Evolutionary conservation across 2,329 filamentous ascomycete genomes (phyloP).

Genomic region (Cryoendolithus antarcticus): DNA sequence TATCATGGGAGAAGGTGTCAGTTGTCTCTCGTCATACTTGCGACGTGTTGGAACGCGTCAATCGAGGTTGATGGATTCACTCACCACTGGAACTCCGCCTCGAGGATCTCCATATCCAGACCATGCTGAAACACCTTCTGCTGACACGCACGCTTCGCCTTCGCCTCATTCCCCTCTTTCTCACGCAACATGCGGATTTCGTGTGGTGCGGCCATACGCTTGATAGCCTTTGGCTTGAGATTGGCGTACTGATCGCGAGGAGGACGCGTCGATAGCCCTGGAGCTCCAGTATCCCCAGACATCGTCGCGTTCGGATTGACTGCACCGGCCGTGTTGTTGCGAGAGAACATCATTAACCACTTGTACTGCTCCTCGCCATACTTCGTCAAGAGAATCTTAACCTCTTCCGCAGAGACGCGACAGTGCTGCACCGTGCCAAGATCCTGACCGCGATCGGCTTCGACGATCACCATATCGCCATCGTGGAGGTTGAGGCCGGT

Average conservation of each 20-base stretch:
- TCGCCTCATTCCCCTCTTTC: conserved; percentile 95
- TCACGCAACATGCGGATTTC: conserved; percentile 82
- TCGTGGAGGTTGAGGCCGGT: conserved; percentile 82
- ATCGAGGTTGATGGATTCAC: conserved; percentile 24
- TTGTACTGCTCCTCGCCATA: conserved; percentile 94
- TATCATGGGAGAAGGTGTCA: conserved; percentile 25
- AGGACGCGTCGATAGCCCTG: conserved; percentile 14
- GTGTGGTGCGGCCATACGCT: conserved; percentile 80
- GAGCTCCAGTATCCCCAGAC: conserved; percentile 14
- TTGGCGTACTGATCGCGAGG: conserved; percentile 37
- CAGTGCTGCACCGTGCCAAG: conserved; percentile 83
- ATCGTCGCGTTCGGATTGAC: conserved; percentile 23
- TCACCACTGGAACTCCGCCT: conserved; percentile 97
- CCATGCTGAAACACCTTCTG: conserved; percentile 92
- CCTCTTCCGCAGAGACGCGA: conserved; percentile 76
- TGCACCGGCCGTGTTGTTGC: conserved; percentile 22
- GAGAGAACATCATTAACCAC: conserved; percentile 96
- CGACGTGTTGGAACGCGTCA: neutral
- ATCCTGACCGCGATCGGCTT: conserved; percentile 92
- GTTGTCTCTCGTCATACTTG: neutral
- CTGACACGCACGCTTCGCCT: conserved; percentile 92
- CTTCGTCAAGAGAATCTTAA: conserved; percentile 79
- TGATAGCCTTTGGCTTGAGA: conserved; percentile 92
- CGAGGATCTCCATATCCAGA: conserved; percentile 95
- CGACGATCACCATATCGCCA: conserved; percentile 91